These are phyloP conservation scores for Paraconiothyrium sp. DNA, from an alignment of 2,329 filamentous ascomycete genomes.

Conservation along the genomic window DNA sequence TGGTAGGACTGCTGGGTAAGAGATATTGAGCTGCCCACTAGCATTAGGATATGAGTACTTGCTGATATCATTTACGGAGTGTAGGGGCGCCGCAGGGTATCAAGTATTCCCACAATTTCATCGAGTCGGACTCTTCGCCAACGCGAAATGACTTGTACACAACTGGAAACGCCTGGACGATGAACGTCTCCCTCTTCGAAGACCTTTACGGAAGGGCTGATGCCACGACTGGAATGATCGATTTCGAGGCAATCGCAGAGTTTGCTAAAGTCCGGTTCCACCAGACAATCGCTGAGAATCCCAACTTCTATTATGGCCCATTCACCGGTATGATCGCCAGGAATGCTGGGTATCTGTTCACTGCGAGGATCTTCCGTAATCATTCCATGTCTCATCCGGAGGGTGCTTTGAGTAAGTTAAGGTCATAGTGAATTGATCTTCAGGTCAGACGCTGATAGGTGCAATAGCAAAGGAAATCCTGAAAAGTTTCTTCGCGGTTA, in stretches of 20 bases:
- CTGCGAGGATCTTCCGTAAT: constrained; percentile 43
- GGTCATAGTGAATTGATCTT: no score
- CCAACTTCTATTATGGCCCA: constrained; percentile 65
- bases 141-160: constrained; percentile 57
- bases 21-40: constrained; percentile 25
- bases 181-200: constrained; percentile 56
- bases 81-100: constrained; percentile 53
- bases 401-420: constrained; percentile 11
- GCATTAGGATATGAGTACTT: neutral
- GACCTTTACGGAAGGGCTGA: constrained; percentile 54
- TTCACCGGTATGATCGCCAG: constrained; percentile 61
- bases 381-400: neutral
- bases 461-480: constrained; percentile 40
- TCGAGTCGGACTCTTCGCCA: constrained; percentile 52
- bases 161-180: constrained; percentile 49
- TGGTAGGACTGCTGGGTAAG: constrained; percentile 54
- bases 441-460: neutral
- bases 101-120: constrained; percentile 57
- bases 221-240: neutral
- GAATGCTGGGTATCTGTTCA: constrained; percentile 53
- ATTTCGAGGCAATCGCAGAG: neutral
- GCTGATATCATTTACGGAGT: neutral
- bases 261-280: constrained; percentile 25
- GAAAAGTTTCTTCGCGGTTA: constrained; percentile 60
- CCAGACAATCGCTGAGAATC: constrained; percentile 56